Evolutionary conservation across 345 rosid genomes (phyloP).

Genomic region (Pistacia vera): DNA sequence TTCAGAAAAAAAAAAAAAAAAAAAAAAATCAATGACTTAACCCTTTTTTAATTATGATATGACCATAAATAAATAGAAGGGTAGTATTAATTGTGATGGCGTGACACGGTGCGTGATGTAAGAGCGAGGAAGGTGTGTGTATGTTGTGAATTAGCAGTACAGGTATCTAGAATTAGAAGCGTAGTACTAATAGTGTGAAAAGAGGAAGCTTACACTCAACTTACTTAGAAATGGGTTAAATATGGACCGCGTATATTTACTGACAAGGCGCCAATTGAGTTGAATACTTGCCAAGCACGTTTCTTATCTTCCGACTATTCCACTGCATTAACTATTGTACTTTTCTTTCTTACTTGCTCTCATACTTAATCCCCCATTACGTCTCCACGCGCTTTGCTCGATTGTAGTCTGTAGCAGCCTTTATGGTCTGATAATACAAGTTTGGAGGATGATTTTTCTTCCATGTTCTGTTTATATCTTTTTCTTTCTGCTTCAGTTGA

Average conservation of each 20-base stretch:
- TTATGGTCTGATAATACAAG: not conserved
- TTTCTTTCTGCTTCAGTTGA: not conserved
- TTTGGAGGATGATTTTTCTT: not conserved
- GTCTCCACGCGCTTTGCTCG: not conserved
- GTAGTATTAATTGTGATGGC: no score
- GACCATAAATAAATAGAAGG: no score
- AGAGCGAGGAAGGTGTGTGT: no score
- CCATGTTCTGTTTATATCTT: not conserved
- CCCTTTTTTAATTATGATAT: no score
- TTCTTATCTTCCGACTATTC: not conserved
- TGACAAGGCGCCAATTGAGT: not conserved
- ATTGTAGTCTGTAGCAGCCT: not conserved
- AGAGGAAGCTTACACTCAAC: slow-evolving; percentile 2
- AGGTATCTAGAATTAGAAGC: not conserved
- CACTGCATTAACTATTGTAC: not conserved
- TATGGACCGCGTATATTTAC: slow-evolving; percentile 7
- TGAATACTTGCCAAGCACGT: not conserved
- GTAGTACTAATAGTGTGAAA: not conserved
- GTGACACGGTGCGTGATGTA: no score
- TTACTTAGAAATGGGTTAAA: not conserved
- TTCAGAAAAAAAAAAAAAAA: no score
- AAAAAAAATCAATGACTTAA: no score
- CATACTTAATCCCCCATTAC: not conserved
- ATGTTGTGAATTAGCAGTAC: not conserved
- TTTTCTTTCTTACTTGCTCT: not conserved